Percentiles rank a stretch among this genome's conserved stretches.
phyloP scores from a whole-genome alignment of 129 eudicot species.

The Saussurea involucrata region DNA sequence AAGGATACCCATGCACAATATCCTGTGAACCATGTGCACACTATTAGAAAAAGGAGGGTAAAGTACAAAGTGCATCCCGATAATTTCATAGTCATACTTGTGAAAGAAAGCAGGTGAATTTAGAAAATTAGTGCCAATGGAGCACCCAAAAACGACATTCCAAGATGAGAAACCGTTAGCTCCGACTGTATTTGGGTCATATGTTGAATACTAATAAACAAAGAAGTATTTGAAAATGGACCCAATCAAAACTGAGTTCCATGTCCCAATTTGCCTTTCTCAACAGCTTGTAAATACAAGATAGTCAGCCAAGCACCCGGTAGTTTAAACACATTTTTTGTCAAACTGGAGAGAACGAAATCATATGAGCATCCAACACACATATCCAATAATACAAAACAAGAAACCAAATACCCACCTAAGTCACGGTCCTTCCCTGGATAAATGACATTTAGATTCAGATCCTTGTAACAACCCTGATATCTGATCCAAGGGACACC shows the following conservation, averaged over 20 bases:
- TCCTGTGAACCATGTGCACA: neutral
- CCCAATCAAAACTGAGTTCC: neutral
- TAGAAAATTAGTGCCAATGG: neutral
- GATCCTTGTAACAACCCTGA: conserved; percentile 46
- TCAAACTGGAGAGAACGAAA: neutral
- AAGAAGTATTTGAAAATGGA: neutral
- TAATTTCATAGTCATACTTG: neutral
- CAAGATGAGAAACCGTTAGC: neutral
- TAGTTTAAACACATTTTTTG: neutral
- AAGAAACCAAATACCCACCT: conserved; percentile 37
- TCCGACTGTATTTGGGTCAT: conserved; percentile 3
- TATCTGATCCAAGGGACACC: conserved; percentile 71
- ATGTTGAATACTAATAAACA: conserved; percentile 1
- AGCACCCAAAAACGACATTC: neutral
- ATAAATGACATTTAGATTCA: conserved; percentile 53
- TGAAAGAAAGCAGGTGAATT: neutral
- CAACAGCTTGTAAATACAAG: neutral
- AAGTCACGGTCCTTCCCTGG: conserved; percentile 69
- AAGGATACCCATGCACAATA: conserved; percentile 2
- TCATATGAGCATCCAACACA: neutral
- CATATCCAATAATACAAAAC: neutral
- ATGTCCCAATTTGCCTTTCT: neutral
- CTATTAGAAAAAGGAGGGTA: neutral
- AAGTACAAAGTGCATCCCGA: neutral
- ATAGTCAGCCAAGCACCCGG: neutral